These are phyloP conservation scores for Polysphondylium violaceum DNA, from an alignment of 78 protist species.

Conservation along the genomic window DNA sequence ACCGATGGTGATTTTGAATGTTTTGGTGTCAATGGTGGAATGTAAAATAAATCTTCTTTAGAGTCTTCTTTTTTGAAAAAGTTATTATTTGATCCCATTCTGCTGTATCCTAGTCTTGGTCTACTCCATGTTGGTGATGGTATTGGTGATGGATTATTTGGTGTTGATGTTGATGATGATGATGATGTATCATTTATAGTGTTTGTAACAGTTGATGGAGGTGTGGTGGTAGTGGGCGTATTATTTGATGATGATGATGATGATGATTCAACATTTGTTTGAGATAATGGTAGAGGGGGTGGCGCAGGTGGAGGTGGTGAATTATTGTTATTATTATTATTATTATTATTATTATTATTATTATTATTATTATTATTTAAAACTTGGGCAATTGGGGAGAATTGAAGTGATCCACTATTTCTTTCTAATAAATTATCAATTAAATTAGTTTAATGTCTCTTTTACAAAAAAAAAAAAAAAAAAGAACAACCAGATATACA, in stretches of 20 bases:
- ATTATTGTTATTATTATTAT: not conserved
- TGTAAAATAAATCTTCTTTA: constrained; percentile 1
- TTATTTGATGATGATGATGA: not conserved
- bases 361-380: too few relatives aligned
- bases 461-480: not conserved
- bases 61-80: constrained; percentile 15
- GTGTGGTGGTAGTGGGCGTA: not conserved
- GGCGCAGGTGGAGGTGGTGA: not conserved
- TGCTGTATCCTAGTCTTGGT: constrained; percentile 16
- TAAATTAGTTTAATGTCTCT: not conserved
- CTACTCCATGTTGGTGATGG: constrained; percentile 7
- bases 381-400: not conserved
- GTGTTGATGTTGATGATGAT: constrained; percentile 8
- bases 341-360: not conserved
- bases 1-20: not conserved
- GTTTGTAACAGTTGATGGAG: constrained; percentile 14
- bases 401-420: not conserved
- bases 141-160: not conserved
- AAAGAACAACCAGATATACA: not conserved
- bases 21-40: constrained; percentile 30
- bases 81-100: constrained; percentile 1
- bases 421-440: not conserved
- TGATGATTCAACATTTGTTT: not conserved
- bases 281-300: not conserved
- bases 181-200: not conserved